Evolutionary conservation across 495 filamentous ascomycete species (phyloP).

Genomic region (Tuber indicum): DNA sequence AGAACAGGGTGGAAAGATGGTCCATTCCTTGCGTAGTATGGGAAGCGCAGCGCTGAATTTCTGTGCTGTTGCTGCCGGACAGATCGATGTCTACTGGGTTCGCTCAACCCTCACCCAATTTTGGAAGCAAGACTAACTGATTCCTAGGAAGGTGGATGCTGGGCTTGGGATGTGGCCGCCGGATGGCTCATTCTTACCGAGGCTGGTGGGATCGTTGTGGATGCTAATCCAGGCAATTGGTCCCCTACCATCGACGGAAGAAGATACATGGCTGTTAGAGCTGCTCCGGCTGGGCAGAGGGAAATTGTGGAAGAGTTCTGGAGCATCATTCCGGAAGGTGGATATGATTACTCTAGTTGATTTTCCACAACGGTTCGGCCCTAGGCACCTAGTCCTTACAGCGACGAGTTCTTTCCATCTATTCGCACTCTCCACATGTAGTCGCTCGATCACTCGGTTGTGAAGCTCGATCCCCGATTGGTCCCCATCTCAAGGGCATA

Average conservation of each 20-base stretch:
- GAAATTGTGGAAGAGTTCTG: constrained; percentile 79
- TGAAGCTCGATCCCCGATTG: not conserved
- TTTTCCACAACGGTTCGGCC: not conserved
- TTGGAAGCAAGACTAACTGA: constrained; percentile 4
- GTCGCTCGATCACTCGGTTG: not conserved
- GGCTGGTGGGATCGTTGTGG: constrained; percentile 72
- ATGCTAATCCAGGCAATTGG: constrained; percentile 74
- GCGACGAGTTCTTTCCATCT: not conserved
- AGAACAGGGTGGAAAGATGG: constrained; percentile 72
- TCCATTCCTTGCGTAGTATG: constrained; percentile 66
- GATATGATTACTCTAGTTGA: constrained; percentile 50
- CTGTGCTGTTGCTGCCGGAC: constrained; percentile 71
- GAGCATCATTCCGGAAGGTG: constrained; percentile 51
- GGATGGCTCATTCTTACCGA: constrained; percentile 84
- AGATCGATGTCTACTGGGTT: constrained; percentile 74
- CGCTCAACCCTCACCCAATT: not conserved
- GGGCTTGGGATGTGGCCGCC: constrained; percentile 91
- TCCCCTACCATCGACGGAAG: constrained; percentile 65
- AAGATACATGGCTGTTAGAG: constrained; percentile 71
- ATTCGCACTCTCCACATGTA: not conserved
- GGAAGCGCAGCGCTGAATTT: constrained; percentile 80
- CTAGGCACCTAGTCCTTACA: not conserved
- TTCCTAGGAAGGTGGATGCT: constrained; percentile 68
- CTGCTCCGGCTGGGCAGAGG: constrained; percentile 59
- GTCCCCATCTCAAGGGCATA: not conserved